Evolutionary conservation across 1,284 basidiomycete species (phyloP), one percentile per base, ranked within the genome.

Genomic region (Farysia itapuensis): DNA sequence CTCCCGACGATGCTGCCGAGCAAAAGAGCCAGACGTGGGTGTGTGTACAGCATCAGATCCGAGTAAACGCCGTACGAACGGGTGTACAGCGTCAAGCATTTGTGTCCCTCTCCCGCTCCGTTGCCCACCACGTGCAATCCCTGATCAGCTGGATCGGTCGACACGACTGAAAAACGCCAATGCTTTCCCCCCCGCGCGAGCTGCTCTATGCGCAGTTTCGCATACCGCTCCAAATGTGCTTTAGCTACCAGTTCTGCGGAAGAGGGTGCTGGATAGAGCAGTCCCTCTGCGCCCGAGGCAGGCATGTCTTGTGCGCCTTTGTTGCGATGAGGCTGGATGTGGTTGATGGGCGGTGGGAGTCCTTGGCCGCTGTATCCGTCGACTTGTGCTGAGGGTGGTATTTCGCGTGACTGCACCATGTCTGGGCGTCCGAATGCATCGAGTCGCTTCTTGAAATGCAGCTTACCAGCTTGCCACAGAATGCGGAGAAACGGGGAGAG

Each of bases 361-460:
- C 64, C 64, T 2, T 38, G 28, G 2, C 58, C 58, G 11, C 54
- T 49, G 14, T 25, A 65, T 2, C 12, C 25, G 4, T 28, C 16
- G 8, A 16, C 19, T 5, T 23, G 4, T 5, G 14, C 25, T 5
- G 16, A 14, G 8, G 18, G 1, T 5, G 21, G 4, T 2, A 29
- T 16, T 34, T 56, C 49, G 15, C 20, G 15, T 4, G 19, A 9
- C 39, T 67, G 53, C 4, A 61, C 72, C 67, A 44, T 71, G 39
- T 88, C 86, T 0, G 87, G 87, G 4, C 86, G 79, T 12, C 83
- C 80, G 58, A 82, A 87, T 0, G 87, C 82, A 44, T 82, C 81
- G 5, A 89, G 79, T 4, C 81, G 75, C 64, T 84, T 85, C 18
- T 68, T 52, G 64, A 86, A 88, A 67, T 88, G 86, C 39, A 89